Percentiles rank a stretch among this genome's conserved stretches.
These are phyloP conservation scores for Spizellomyces punctatus DNA, from an alignment of 192 early-diverging fungal genomes.

Conservation along the genomic window DNA sequence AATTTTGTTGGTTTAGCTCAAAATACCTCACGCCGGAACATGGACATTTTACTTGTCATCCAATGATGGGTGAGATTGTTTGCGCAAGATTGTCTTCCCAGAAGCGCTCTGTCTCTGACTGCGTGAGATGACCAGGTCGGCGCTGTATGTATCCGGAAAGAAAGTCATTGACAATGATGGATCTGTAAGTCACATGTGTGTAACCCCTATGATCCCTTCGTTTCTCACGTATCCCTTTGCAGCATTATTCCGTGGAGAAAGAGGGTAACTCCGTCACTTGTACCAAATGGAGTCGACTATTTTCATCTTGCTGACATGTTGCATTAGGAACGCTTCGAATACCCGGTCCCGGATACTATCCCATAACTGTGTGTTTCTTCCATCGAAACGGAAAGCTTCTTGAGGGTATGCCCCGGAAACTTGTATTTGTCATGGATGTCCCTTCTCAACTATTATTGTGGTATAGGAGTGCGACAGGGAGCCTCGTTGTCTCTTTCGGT, in stretches of 20 bases:
- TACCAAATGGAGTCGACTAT: too few relatives aligned
- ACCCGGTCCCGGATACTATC: conserved; percentile 22
- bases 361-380: conserved; percentile 24
- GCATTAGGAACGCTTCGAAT: conserved; percentile 19
- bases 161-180: conserved; percentile 34
- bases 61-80: conserved; percentile 15
- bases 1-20: conserved; percentile 1
- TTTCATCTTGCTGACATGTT: background rate
- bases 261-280: conserved; percentile 6
- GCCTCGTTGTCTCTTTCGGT: background rate
- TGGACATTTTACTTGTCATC: conserved; percentile 33
- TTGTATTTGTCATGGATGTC: background rate
- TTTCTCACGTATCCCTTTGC: background rate
- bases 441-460: too few relatives aligned
- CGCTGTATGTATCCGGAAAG: conserved; percentile 23
- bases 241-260: conserved; percentile 28
- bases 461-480: background rate
- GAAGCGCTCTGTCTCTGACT: background rate
- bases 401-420: conserved; percentile 12
- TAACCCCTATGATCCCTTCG: background rate
- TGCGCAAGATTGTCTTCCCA: background rate
- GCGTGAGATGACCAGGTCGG: background rate
- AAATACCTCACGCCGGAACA: conserved; percentile 27
- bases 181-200: conserved; percentile 1
- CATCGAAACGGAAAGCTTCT: conserved; percentile 30